Conservation (phyloP, 345 rosid species). For the Eucalyptus microcorys region DNA sequence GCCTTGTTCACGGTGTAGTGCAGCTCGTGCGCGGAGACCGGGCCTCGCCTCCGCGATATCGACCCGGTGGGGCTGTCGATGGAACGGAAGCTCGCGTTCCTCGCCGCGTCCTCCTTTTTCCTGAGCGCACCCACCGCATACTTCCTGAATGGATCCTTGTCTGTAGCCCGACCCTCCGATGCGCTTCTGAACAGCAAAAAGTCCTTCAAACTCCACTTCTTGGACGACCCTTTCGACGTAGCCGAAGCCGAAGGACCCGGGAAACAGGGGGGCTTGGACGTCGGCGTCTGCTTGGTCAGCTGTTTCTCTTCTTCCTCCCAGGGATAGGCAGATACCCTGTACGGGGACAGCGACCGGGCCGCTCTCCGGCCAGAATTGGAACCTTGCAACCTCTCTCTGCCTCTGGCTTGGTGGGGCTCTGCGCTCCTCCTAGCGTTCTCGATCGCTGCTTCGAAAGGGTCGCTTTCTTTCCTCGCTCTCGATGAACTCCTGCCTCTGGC, state of each 20-base stretch:
- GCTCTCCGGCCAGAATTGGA: constrained; percentile 32
- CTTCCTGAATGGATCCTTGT: constrained; percentile 38
- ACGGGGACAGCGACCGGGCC: constrained; percentile 68
- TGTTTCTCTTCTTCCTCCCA: constrained; percentile 65
- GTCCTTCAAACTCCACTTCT: constrained; percentile 72
- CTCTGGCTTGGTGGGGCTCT: constrained; percentile 7
- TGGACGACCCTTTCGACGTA: constrained; percentile 40
- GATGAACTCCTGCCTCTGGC: constrained; percentile 48
- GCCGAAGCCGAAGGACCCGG: not conserved
- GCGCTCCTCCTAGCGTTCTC: constrained; percentile 13
- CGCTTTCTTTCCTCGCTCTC: constrained; percentile 16
- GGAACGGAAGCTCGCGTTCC: constrained; percentile 32
- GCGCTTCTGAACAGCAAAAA: constrained; percentile 78
- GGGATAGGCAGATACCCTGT: constrained; percentile 55
- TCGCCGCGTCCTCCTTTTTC: constrained; percentile 39
- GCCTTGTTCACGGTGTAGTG: constrained; percentile 82
- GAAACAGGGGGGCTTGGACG: not conserved
- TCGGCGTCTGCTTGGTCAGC: not conserved
- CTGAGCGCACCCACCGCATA: constrained; percentile 26
- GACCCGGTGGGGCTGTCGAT: constrained; percentile 10
- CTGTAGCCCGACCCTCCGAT: constrained; percentile 70
- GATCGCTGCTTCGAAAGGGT: constrained; percentile 27
- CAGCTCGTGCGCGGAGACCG: constrained; percentile 70
- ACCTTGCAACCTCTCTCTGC: constrained; percentile 33
- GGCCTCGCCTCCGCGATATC: constrained; percentile 16